Evolutionary conservation across 2,329 filamentous ascomycete species (phyloP).

Genomic region (Aspergillus arachidicola): DNA sequence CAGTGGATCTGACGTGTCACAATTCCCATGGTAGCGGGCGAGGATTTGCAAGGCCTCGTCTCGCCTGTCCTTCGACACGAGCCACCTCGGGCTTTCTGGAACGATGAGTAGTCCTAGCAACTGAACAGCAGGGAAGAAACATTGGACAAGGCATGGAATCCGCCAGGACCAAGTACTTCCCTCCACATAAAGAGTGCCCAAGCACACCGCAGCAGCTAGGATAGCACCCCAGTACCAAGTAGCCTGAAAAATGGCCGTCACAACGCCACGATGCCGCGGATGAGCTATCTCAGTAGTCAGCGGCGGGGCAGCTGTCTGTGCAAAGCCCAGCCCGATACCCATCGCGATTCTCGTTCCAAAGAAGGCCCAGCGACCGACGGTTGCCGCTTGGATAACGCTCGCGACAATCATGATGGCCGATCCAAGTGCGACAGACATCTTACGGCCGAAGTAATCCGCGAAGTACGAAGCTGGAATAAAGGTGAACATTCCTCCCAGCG

Average conservation of each 20-base stretch:
- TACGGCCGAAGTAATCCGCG: background rate
- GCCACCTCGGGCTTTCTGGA: background rate
- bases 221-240: background rate
- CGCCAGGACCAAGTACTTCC: background rate
- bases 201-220: background rate
- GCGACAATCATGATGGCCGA: background rate
- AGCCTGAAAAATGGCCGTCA: background rate
- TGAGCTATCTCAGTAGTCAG: constrained; percentile 1
- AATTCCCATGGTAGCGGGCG: background rate
- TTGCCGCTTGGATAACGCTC: background rate
- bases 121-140: background rate
- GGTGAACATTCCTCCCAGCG: background rate
- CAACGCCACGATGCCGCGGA: background rate
- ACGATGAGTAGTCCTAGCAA: background rate
- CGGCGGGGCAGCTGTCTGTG: background rate
- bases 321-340: background rate
- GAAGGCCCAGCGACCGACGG: background rate
- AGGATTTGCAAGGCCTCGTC: background rate
- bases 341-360: background rate
- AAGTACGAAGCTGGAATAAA: background rate
- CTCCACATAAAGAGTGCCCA: background rate
- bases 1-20: background rate
- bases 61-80: background rate
- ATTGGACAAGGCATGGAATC: background rate
- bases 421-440: background rate